Evolutionary conservation across 768 basidiomycete genomes (phyloP).

Genomic region (Nidularia pulvinata): DNA sequence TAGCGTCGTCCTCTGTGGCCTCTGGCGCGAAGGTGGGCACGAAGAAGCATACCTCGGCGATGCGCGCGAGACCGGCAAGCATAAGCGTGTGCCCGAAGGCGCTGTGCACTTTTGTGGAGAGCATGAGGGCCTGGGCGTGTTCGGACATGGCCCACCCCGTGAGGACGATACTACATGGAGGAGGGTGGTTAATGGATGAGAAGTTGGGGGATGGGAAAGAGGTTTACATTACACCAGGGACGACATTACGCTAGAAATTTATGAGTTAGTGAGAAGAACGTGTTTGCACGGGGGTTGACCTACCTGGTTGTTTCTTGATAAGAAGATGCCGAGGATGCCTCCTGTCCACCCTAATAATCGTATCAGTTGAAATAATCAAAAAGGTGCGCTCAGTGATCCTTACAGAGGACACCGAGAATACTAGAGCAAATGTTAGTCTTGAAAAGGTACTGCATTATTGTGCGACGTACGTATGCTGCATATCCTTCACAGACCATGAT

Average conservation of each 20-base stretch:
- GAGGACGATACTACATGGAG: constrained; percentile 65
- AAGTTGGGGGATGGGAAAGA: background rate
- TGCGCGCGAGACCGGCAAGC: constrained; percentile 76
- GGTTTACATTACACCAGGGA: constrained; percentile 78
- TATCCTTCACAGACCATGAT: constrained; percentile 87
- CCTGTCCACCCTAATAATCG: constrained; percentile 80
- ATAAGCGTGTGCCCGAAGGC: constrained; percentile 88
- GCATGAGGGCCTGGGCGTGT: constrained; percentile 81
- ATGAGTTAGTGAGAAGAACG: too few species aligned
- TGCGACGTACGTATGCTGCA: constrained; percentile 84
- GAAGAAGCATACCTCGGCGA: constrained; percentile 87
- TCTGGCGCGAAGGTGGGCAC: constrained; percentile 23
- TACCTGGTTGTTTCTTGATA: constrained; percentile 78
- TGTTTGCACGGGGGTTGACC: too few species aligned
- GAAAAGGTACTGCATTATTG: too few species aligned
- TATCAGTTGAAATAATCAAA: constrained; percentile 2
- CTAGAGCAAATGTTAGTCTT: constrained; percentile 35
- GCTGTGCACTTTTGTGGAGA: constrained; percentile 84
- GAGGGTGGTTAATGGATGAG: background rate
- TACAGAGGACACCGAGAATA: constrained; percentile 74
- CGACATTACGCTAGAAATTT: constrained; percentile 60
- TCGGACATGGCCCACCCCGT: constrained; percentile 96
- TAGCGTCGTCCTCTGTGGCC: constrained; percentile 43
- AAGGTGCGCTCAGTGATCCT: constrained; percentile 12
- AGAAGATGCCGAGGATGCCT: constrained; percentile 84